phyloP scores from a whole-genome alignment of 257 asterid genomes.

The Verbascum thapsus region DNA sequence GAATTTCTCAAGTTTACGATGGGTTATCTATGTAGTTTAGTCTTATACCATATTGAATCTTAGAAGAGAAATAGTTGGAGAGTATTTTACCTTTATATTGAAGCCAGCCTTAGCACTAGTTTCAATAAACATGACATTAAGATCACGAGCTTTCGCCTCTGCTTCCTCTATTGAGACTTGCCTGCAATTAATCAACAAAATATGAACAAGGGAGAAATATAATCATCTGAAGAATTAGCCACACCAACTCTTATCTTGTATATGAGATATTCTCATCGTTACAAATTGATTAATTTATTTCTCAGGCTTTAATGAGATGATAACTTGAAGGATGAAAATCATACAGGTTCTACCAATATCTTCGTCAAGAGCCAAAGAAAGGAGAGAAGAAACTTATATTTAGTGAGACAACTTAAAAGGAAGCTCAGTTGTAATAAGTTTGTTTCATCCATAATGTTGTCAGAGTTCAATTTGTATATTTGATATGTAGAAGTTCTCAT shows the following conservation, averaged over 20 bases:
- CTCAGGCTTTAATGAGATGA: background rate
- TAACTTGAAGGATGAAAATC: background rate
- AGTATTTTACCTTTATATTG: slow-evolving; percentile 33
- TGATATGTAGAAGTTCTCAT: too few relatives aligned
- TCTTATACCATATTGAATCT: background rate
- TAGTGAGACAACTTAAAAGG: too few relatives aligned
- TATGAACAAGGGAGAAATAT: background rate
- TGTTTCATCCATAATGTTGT: too few relatives aligned
- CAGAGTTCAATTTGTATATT: too few relatives aligned
- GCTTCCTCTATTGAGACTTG: slow-evolving; percentile 40
- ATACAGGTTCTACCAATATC: too few relatives aligned
- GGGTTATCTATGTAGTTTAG: background rate
- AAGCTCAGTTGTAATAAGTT: too few relatives aligned
- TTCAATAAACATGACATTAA: slow-evolving; percentile 36
- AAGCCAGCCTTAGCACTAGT: slow-evolving; percentile 40
- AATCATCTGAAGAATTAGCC: background rate
- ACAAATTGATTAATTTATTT: background rate
- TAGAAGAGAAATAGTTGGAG: background rate
- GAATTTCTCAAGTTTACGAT: too few relatives aligned
- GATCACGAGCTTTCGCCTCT: slow-evolving; percentile 38
- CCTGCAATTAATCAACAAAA: slow-evolving; percentile 19
- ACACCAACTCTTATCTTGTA: background rate
- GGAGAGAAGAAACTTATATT: too few relatives aligned
- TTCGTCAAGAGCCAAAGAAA: too few relatives aligned
- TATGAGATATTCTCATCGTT: background rate